A percentile compares a stretch with the other conserved stretches of the same genome.
Evolutionary conservation across 1,139 yeast species (phyloP).

Genomic region (Blastobotrys aristatus): DNA sequence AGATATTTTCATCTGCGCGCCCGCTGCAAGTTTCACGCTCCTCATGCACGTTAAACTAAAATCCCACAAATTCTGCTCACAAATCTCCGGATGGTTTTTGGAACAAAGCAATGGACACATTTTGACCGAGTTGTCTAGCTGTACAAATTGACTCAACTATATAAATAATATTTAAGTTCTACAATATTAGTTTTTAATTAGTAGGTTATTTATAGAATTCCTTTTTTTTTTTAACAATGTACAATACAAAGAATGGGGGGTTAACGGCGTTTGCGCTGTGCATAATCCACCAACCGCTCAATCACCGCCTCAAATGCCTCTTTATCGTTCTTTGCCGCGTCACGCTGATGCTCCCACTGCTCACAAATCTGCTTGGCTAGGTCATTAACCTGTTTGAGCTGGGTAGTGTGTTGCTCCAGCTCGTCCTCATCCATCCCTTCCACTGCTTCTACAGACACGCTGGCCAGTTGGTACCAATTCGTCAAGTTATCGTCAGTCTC

Average conservation of each 20-base stretch:
- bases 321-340: constrained; percentile 47
- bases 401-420: constrained; percentile 26
- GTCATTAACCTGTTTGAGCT: constrained; percentile 28
- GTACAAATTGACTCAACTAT: neutral
- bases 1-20: too few relatives aligned
- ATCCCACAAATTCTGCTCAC: too few relatives aligned
- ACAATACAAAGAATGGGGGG: too few relatives aligned
- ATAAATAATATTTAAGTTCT: neutral
- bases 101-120: too few relatives aligned
- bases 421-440: constrained; percentile 35
- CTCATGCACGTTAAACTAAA: too few relatives aligned
- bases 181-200: too few relatives aligned
- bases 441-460: constrained; percentile 33
- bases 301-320: constrained; percentile 66
- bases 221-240: too few relatives aligned
- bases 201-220: too few relatives aligned
- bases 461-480: constrained; percentile 33
- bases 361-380: constrained; percentile 40
- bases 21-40: too few relatives aligned
- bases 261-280: constrained; percentile 40
- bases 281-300: constrained; percentile 65
- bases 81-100: too few relatives aligned
- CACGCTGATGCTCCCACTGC: constrained; percentile 46
- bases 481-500: constrained; percentile 25
- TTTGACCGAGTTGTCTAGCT: neutral